A percentile compares a stretch with the other conserved stretches of the same genome.
Conservation (phyloP, 805 yeast species). For the Hanseniaspora occidentalis region DNA sequence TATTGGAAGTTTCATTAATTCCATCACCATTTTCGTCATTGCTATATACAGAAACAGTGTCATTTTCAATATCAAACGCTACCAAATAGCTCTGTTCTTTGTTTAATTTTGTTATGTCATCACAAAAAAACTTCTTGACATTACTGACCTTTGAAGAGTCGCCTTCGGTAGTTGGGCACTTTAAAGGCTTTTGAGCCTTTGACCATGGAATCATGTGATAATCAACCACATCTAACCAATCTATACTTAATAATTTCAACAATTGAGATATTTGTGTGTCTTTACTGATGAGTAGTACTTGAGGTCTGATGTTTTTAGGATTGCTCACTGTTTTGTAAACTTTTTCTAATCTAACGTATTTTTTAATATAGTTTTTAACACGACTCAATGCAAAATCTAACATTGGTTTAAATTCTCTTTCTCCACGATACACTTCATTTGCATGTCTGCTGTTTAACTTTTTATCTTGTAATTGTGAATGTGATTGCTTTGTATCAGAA, state of each 20-base stretch:
- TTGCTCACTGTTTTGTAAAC: slow-evolving; percentile 1
- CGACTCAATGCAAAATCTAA: slow-evolving; percentile 42
- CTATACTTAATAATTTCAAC: slow-evolving; percentile 57
- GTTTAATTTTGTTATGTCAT: slow-evolving; percentile 6
- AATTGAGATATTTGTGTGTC: slow-evolving; percentile 39
- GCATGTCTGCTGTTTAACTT: slow-evolving; percentile 27
- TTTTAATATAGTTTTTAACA: slow-evolving; percentile 51
- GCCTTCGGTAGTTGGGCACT: background rate
- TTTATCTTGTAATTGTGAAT: slow-evolving; percentile 12
- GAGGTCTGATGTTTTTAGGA: slow-evolving; percentile 16
- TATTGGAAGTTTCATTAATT: background rate
- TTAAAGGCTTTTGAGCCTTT: background rate
- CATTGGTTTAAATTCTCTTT: slow-evolving; percentile 43
- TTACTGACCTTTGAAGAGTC: background rate
- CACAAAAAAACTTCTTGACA: background rate
- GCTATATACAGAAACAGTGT: slow-evolving; percentile 11
- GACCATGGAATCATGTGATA: slow-evolving; percentile 30
- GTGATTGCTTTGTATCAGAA: slow-evolving; percentile 4
- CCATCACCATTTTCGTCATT: slow-evolving; percentile 5
- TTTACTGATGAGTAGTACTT: slow-evolving; percentile 42
- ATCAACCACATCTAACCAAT: slow-evolving; percentile 40
- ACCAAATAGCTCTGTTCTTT: slow-evolving; percentile 13
- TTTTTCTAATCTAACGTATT: background rate
- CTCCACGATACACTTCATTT: slow-evolving; percentile 48
- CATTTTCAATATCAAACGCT: slow-evolving; percentile 13